Conservation (phyloP, 208 protist species). For the Sergeia podlipaevii region DNA sequence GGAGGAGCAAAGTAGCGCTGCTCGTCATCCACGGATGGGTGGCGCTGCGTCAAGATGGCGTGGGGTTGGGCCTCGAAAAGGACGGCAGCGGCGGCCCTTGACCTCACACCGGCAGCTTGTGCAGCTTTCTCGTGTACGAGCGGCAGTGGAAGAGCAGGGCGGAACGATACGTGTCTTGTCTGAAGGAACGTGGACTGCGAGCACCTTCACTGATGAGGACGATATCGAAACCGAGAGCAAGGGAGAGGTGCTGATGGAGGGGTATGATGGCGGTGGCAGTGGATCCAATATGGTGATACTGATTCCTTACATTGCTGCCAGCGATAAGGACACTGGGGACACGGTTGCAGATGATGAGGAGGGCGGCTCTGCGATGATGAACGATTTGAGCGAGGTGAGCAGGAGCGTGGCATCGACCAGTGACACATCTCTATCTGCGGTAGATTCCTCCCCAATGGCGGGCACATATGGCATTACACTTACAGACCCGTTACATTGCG, state of each 20-base stretch:
- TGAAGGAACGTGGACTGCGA: constrained; percentile 15
- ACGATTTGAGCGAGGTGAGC: no score
- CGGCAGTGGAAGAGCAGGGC: constrained; percentile 73
- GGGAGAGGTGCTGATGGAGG: no score
- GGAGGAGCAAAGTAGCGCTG: background rate
- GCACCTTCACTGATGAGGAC: no score
- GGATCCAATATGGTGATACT: constrained; percentile 64
- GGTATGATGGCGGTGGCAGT: no score
- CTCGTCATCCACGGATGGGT: no score
- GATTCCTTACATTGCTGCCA: constrained; percentile 68
- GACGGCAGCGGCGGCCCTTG: background rate
- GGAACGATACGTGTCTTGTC: constrained; percentile 62
- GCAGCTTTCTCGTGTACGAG: constrained; percentile 44
- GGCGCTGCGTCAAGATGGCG: no score
- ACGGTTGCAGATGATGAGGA: constrained; percentile 16
- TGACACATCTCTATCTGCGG: no score
- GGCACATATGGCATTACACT: no score
- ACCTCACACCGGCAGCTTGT: constrained; percentile 14
- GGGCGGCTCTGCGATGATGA: background rate
- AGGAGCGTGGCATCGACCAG: no score
- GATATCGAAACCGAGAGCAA: no score
- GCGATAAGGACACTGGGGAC: constrained; percentile 36
- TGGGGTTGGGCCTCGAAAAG: background rate
- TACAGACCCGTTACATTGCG: no score
- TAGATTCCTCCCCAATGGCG: no score